phyloP scores from a whole-genome alignment of 2,329 filamentous ascomycete species.

The Orbilia quercus region DNA sequence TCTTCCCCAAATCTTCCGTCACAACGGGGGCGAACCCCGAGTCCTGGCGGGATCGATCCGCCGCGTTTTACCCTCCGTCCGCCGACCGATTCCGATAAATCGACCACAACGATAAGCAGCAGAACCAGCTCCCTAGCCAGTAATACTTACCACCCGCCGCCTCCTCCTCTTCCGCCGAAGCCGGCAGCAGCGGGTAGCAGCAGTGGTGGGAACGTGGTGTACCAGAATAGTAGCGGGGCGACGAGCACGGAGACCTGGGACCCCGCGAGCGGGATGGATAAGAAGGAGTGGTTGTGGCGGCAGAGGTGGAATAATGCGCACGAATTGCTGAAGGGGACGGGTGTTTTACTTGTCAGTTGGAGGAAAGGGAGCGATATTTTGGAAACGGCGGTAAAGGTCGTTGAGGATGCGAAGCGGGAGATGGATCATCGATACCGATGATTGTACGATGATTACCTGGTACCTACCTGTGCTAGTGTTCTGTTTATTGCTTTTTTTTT shows the following conservation, averaged over 20 bases:
- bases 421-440: constrained; percentile 61
- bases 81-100: constrained; percentile 57
- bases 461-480: too few species aligned
- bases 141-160: constrained; percentile 55
- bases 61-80: constrained; percentile 46
- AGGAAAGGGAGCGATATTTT: constrained; percentile 76
- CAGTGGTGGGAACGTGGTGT: constrained; percentile 26
- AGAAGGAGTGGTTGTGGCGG: constrained; percentile 78
- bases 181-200: constrained; percentile 35
- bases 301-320: constrained; percentile 75
- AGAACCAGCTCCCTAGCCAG: constrained; percentile 39
- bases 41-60: constrained; percentile 9
- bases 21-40: not conserved
- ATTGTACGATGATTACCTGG: too few species aligned
- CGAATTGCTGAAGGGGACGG: constrained; percentile 71
- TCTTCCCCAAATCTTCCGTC: constrained; percentile 44
- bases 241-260: constrained; percentile 57
- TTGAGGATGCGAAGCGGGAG: constrained; percentile 69
- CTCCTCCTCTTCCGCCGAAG: constrained; percentile 7
- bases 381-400: constrained; percentile 73
- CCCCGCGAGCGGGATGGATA: constrained; percentile 66
- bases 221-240: constrained; percentile 54
- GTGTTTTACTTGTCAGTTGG: constrained; percentile 79
- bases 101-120: constrained; percentile 59
- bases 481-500: too few species aligned